These are phyloP conservation scores for Pisolithus thermaeus DNA, from an alignment of 1,284 basidiomycete species.

Conservation along the genomic window DNA sequence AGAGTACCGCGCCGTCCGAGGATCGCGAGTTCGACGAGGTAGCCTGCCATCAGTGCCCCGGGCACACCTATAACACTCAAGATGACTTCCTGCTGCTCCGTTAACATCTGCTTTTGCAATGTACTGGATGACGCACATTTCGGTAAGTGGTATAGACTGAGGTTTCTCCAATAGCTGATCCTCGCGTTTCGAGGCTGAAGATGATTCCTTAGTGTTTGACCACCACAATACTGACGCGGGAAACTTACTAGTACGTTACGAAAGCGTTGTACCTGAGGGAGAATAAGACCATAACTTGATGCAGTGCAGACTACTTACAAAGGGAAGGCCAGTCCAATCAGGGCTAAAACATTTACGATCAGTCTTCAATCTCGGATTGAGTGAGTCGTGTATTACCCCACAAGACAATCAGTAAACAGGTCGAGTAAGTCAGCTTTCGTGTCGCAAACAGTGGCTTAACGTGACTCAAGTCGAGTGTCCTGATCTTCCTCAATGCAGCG, in stretches of 20 bases:
- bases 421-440: constrained; percentile 56
- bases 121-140: constrained; percentile 40
- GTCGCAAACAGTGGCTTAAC: constrained; percentile 59
- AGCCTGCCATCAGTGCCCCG: constrained; percentile 58
- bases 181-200: constrained; percentile 50
- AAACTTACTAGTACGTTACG: constrained; percentile 53
- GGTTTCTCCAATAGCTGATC: constrained; percentile 57
- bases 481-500: constrained; percentile 39
- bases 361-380: neutral
- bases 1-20: constrained; percentile 62
- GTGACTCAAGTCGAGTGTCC: constrained; percentile 40
- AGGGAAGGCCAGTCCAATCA: constrained; percentile 73
- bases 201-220: neutral
- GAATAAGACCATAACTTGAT: constrained; percentile 1
- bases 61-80: constrained; percentile 64
- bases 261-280: constrained; percentile 48
- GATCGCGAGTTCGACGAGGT: constrained; percentile 51
- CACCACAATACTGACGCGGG: neutral
- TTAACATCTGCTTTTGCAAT: constrained; percentile 1
- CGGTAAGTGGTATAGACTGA: constrained; percentile 62
- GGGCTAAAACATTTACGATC: constrained; percentile 32
- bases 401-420: constrained; percentile 50
- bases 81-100: constrained; percentile 49
- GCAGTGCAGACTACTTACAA: constrained; percentile 36
- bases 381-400: constrained; percentile 44